Base-by-base conservation (phyloP, 805 yeast genomes). In the Candida maesae region DNA sequence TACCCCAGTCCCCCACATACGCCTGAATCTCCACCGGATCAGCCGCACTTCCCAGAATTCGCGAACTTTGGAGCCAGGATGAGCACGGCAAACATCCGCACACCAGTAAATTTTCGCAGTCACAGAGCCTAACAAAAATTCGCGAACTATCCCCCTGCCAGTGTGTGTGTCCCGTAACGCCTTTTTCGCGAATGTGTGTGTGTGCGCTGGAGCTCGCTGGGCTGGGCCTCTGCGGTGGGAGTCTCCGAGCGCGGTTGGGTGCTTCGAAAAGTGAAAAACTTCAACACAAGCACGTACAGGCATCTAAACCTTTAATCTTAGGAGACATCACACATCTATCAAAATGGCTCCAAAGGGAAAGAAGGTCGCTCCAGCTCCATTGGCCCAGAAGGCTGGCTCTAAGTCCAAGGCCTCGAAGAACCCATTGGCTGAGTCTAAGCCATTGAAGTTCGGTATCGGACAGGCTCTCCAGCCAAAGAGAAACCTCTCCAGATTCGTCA, bases 311-410 rank as follows among this genome's bases (percentile, higher is more conserved):
- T n/a, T n/a, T 10, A 14, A n/a, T 30, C 18, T 13, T 10, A 13
- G 16, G 25, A 31, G 9, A 28, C 13, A 5, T 6, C 14, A 9
- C 26, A 28, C 31, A n/a, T 12, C 28, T n/a, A 19, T 31, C 28
- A 33, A 42, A 43, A 43, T 43, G 46, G 46, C 46, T 41, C 45
- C 45, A 41, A 40, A 40, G 71, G 73, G 84, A 61, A 77, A 74
- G 71, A 89, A 87, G 81, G 95, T 88, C 65, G 97, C 96, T 65
- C 95, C 97, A 79, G 91, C 97, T 70, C 99, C 99, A 73, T 84
- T 89, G 70, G 89, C 96, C 67, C 66, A 86, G 63, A 76, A 76
- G 68, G 51, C 72, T 49, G 54, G 95, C 65, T 67, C 86, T 63
- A 75, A 76, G 67, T 51, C 73, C 49, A 56, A 68, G 60, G 79